Base-by-base conservation (phyloP, 2,329 filamentous ascomycete genomes). In the Fusarium sacchari region DNA sequence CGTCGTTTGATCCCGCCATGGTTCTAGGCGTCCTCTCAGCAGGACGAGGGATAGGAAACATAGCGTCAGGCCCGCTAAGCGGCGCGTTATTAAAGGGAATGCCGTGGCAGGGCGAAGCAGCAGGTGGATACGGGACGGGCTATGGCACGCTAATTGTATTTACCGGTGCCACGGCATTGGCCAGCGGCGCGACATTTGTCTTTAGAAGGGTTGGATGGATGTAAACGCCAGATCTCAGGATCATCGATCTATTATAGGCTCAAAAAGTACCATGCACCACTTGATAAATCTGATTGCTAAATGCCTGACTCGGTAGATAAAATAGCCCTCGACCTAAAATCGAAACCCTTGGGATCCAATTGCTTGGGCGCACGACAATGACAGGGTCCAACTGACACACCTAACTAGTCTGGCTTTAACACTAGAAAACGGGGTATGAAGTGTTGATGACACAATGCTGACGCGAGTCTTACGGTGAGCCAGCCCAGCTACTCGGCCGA, bases 41-140 rank as follows among this genome's bases (percentile, higher is more conserved):
- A 11, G 90, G 88, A 2, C 84, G 91, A 47, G 91, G 90, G 0
- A 81, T 92, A 5, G 90, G 90, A 2, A 91, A 91, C 70, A 84
- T 91, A 47, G 83, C 83, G 5, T 87, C 83, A 11, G 89, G 89
- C 1, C 88, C 89, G 10, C 57, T 91, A 67, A 90, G 89, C 75
- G 86, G 89, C 61, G 83, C 81, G 2, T 77, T 91, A 58, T 76
- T 91, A 32, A 81, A 80, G 42, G 83, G 83, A 1, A 81, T 83
- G 66, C 82, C 85, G 28, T 88, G 60, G 78, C 77, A 81, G 44
- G 81, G 77, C 24, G 70, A 81, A 43, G 80, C 77, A 4, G 58
- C 74, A 10, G 80, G 77, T 8, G 81, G 78, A 1, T 82, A 69
- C 34, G 81, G 80, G 0, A 81, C 67, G 13, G 80, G 81, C 17